These are phyloP conservation scores for Colletotrichum sp. DNA, from an alignment of 2,329 filamentous ascomycete species.

Conservation along the genomic window DNA sequence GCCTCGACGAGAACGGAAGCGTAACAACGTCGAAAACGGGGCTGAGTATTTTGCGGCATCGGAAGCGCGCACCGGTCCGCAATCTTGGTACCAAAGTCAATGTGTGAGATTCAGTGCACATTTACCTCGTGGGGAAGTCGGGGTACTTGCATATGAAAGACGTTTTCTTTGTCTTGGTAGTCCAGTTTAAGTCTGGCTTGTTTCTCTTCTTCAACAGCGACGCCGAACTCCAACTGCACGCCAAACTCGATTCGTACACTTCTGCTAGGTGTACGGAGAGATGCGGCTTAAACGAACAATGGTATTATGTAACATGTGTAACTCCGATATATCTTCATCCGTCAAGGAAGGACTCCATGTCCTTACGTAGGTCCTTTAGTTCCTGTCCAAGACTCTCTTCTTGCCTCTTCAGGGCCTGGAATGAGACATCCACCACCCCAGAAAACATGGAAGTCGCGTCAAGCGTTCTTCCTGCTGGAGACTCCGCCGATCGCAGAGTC, in stretches of 20 bases:
- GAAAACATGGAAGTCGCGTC: slow-evolving; percentile 34
- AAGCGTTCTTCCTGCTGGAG: slow-evolving; percentile 2
- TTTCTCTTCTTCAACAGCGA: background rate
- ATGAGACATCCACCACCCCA: slow-evolving; percentile 31
- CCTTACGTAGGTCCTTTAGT: slow-evolving; percentile 34
- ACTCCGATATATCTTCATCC: background rate
- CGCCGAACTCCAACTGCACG: background rate
- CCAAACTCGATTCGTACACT: background rate
- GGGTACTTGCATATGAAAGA: slow-evolving; percentile 18
- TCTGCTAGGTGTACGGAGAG: background rate
- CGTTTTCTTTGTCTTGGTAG: slow-evolving; percentile 17
- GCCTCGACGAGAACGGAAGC: background rate
- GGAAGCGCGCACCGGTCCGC: slow-evolving; percentile 10
- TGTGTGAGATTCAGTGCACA: background rate
- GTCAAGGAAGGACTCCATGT: slow-evolving; percentile 37
- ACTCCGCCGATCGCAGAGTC: slow-evolving; percentile 16
- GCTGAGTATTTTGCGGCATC: background rate
- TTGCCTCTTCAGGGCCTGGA: slow-evolving; percentile 31
- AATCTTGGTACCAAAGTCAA: background rate
- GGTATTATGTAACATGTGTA: background rate
- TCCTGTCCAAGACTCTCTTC: slow-evolving; percentile 38
- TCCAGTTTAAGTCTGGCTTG: slow-evolving; percentile 7
- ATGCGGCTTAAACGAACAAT: background rate
- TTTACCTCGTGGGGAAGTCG: slow-evolving; percentile 12
- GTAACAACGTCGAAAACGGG: slow-evolving; percentile 10